Conservation (phyloP, 2,329 filamentous ascomycete genomes). For the Chaetomium sp. region DNA sequence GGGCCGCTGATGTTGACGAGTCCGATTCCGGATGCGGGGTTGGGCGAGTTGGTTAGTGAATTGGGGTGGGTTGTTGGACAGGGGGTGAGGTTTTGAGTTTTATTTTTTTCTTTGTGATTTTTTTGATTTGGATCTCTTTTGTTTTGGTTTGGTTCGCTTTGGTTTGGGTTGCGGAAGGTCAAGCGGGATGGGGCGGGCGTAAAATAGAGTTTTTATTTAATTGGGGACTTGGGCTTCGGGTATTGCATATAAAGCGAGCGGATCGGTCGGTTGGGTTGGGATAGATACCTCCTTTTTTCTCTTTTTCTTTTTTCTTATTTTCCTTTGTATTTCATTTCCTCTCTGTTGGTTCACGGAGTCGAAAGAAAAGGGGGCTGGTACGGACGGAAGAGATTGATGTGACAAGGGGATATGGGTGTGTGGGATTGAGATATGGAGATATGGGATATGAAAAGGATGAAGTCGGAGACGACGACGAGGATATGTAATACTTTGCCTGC, state of each 20-base stretch:
- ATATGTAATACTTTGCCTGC: too few relatives aligned
- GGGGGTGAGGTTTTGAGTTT: constrained; percentile 32
- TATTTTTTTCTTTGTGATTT: background rate
- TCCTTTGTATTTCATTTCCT: background rate
- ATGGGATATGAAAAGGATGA: too few relatives aligned
- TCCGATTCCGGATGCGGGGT: constrained; percentile 28
- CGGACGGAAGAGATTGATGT: too few relatives aligned
- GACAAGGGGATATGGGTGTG: too few relatives aligned
- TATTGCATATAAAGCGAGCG: constrained; percentile 1
- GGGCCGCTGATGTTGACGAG: constrained; percentile 15
- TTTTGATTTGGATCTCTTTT: background rate
- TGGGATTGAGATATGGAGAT: too few relatives aligned
- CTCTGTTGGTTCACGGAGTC: background rate
- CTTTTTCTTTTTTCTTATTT: background rate
- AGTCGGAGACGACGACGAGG: too few relatives aligned
- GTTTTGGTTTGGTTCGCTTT: background rate
- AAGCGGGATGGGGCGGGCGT: background rate
- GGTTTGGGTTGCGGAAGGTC: too few relatives aligned
- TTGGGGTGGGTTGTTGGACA: constrained; percentile 47
- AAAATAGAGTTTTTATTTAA: background rate
- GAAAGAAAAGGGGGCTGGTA: too few relatives aligned
- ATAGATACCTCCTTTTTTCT: background rate
- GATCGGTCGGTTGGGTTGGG: background rate
- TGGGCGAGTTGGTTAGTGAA: constrained; percentile 36
- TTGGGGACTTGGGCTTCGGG: background rate